Percentiles rank a stretch among this genome's conserved stretches.
phyloP scores from a whole-genome alignment of 2,329 filamentous ascomycete species.

The Lanzia echinophila region DNA sequence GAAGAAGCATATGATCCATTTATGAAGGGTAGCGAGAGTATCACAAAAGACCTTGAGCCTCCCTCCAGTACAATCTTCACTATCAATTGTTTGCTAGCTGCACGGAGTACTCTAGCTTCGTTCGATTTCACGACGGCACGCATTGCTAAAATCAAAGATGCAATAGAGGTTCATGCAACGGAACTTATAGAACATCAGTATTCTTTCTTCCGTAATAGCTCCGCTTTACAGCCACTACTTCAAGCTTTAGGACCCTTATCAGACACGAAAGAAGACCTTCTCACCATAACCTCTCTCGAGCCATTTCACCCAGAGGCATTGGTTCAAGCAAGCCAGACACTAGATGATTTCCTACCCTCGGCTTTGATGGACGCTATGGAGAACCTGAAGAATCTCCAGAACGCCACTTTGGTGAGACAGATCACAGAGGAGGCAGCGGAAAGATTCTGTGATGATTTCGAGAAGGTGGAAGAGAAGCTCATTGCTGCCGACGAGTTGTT shows the following conservation, averaged over 20 bases:
- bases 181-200: conserved; percentile 63
- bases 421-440: conserved; percentile 80
- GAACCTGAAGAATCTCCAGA: conserved; percentile 67
- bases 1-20: conserved; percentile 81
- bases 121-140: conserved; percentile 59
- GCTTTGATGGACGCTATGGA: conserved; percentile 89
- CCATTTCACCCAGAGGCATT: conserved; percentile 56
- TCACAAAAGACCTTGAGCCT: conserved; percentile 53
- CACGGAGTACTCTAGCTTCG: conserved; percentile 46
- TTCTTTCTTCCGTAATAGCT: conserved; percentile 64
- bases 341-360: conserved; percentile 89
- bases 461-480: conserved; percentile 56
- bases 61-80: conserved; percentile 62
- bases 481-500: conserved; percentile 48
- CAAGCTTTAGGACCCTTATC: conserved; percentile 39
- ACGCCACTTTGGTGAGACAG: conserved; percentile 62
- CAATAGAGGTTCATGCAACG: conserved; percentile 48
- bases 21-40: conserved; percentile 64
- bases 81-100: conserved; percentile 62
- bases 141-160: conserved; percentile 47
- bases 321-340: conserved; percentile 60
- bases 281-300: conserved; percentile 51
- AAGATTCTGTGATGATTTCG: conserved; percentile 80
- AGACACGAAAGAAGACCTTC: conserved; percentile 44
- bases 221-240: conserved; percentile 63